phyloP scores from a whole-genome alignment of 192 early-diverging fungal genomes.

The Backusella sp. region DNA sequence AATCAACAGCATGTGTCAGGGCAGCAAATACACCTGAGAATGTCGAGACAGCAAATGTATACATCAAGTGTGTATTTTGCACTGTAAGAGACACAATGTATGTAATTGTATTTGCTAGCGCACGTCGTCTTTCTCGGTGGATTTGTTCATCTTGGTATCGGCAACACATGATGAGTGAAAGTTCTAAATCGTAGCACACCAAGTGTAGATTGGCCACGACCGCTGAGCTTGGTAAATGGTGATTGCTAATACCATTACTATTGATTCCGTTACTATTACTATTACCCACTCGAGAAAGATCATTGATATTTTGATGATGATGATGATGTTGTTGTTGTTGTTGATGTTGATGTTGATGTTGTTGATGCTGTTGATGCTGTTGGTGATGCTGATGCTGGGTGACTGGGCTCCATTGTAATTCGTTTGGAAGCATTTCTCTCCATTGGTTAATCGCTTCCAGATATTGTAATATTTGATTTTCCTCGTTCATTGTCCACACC shows the following conservation, averaged over 20 bases:
- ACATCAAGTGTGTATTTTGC: constrained; percentile 15
- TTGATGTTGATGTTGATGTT: background rate
- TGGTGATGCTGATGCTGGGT: background rate
- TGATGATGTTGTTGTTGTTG: background rate
- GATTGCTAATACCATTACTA: background rate
- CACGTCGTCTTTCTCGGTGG: constrained; percentile 16
- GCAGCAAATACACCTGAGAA: constrained; percentile 28
- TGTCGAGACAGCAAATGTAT: constrained; percentile 10
- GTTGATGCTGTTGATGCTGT: background rate
- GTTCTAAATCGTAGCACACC: constrained; percentile 28
- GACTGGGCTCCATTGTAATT: constrained; percentile 19
- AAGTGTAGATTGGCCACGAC: constrained; percentile 33
- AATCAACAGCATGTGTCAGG: constrained; percentile 27
- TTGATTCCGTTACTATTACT: background rate
- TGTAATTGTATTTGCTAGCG: constrained; percentile 32
- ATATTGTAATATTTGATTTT: constrained; percentile 21
- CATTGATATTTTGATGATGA: constrained; percentile 8
- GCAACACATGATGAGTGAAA: constrained; percentile 26
- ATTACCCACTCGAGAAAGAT: background rate
- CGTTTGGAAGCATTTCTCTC: constrained; percentile 17
- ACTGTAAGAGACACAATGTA: constrained; percentile 22
- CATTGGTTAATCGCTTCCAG: constrained; percentile 23
- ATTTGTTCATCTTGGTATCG: constrained; percentile 22
- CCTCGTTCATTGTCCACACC: constrained; percentile 21
- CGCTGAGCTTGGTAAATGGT: constrained; percentile 16